These are phyloP conservation scores for Curvularia verruculosa DNA, from an alignment of 2,329 filamentous ascomycete species.

Conservation along the genomic window DNA sequence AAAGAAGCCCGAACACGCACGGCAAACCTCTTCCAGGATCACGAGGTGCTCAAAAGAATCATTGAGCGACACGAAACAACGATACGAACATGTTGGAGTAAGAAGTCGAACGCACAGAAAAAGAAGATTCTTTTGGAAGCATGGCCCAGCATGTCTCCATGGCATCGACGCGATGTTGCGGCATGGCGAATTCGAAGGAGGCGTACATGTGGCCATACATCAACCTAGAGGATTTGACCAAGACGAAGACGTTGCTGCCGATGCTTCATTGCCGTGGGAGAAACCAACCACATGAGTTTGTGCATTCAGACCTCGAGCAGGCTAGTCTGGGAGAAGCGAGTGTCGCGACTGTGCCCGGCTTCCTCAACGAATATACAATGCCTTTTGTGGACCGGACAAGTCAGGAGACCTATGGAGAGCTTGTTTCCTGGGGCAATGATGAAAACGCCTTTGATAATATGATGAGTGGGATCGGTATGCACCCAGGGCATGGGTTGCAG, in stretches of 20 bases:
- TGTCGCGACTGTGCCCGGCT: slow-evolving; percentile 10
- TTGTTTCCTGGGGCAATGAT: slow-evolving; percentile 47
- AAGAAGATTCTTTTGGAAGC: slow-evolving; percentile 54
- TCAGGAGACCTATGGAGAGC: slow-evolving; percentile 45
- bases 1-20: slow-evolving; percentile 3
- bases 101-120: slow-evolving; percentile 58
- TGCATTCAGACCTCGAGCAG: slow-evolving; percentile 51
- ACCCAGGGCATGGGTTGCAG: slow-evolving; percentile 56
- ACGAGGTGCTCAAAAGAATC: slow-evolving; percentile 39
- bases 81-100: slow-evolving; percentile 62
- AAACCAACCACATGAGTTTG: slow-evolving; percentile 56
- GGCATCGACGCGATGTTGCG: slow-evolving; percentile 62
- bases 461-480: slow-evolving; percentile 45
- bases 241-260: slow-evolving; percentile 50
- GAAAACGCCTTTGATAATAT: slow-evolving; percentile 51
- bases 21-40: slow-evolving; percentile 14
- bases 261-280: slow-evolving; percentile 61
- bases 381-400: slow-evolving; percentile 37
- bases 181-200: slow-evolving; percentile 19
- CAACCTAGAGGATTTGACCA: slow-evolving; percentile 62
- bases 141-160: slow-evolving; percentile 59
- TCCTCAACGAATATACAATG: slow-evolving; percentile 42
- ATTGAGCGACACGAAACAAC: slow-evolving; percentile 59
- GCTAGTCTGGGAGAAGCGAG: neutral
- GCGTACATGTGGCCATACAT: slow-evolving; percentile 59